phyloP scores from a whole-genome alignment of 768 basidiomycete species.

The Pisolithus albus region DNA sequence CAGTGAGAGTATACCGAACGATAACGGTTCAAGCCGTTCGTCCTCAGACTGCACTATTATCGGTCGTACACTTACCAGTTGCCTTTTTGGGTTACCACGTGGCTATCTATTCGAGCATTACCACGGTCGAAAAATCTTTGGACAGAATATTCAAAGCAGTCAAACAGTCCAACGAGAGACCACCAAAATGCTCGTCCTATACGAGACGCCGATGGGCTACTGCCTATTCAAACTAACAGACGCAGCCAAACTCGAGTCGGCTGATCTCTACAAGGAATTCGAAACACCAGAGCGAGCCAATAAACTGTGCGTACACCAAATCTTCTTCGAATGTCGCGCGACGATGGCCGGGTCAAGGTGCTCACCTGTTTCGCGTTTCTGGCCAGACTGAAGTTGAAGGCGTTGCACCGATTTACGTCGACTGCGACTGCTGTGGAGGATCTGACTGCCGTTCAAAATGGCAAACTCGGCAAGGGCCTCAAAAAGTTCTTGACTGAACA shows the following conservation, averaged over 20 bases:
- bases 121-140: slow-evolving; percentile 29
- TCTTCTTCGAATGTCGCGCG: slow-evolving; percentile 5
- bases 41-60: too few relatives aligned
- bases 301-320: slow-evolving; percentile 63
- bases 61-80: background rate
- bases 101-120: slow-evolving; percentile 8
- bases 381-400: slow-evolving; percentile 83
- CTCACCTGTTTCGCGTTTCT: slow-evolving; percentile 2
- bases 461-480: slow-evolving; percentile 87
- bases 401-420: slow-evolving; percentile 92
- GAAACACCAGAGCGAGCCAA: slow-evolving; percentile 88
- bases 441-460: slow-evolving; percentile 84
- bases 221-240: slow-evolving; percentile 96
- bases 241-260: slow-evolving; percentile 78
- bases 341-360: slow-evolving; percentile 4
- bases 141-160: background rate
- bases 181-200: slow-evolving; percentile 81
- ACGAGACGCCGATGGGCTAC: slow-evolving; percentile 94
- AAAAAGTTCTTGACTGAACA: slow-evolving; percentile 90
- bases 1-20: slow-evolving; percentile 1
- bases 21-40: background rate
- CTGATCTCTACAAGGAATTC: slow-evolving; percentile 88
- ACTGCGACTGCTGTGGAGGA: slow-evolving; percentile 98
- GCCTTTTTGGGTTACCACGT: slow-evolving; percentile 14
- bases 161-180: slow-evolving; percentile 2